Percentiles rank a stretch among this genome's conserved stretches.
These are phyloP conservation scores for Aureobasidium zeae DNA, from an alignment of 2,329 filamentous ascomycete genomes.

Conservation along the genomic window DNA sequence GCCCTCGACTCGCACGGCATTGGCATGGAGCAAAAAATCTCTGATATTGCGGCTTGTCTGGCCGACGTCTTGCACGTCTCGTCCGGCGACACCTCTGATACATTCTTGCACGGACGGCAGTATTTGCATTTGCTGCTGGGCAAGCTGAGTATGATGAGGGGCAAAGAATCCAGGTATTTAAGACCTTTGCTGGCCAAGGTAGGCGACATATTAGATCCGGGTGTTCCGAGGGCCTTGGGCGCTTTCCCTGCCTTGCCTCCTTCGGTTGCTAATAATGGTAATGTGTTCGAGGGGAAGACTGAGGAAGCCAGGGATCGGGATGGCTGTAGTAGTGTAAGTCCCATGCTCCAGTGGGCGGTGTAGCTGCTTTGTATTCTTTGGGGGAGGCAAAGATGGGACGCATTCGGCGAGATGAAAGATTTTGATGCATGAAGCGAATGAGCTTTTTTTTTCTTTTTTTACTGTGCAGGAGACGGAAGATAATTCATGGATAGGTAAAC, in stretches of 20 bases:
- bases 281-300: neutral
- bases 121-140: conserved; percentile 27
- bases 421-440: too few species aligned
- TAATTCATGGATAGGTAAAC: too few species aligned
- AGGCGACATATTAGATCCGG: conserved; percentile 25
- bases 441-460: too few species aligned
- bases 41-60: conserved; percentile 29
- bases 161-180: conserved; percentile 29
- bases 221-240: neutral
- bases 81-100: conserved; percentile 26
- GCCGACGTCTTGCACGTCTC: conserved; percentile 30
- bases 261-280: too few species aligned
- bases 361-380: neutral
- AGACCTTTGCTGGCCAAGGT: conserved; percentile 28
- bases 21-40: conserved; percentile 31
- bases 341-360: neutral
- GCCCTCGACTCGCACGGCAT: conserved; percentile 30
- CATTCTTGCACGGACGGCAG: conserved; percentile 27
- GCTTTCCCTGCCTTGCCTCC: neutral
- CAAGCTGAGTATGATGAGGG: conserved; percentile 28
- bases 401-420: neutral
- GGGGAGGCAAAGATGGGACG: too few species aligned
- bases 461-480: too few species aligned
- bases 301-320: neutral
- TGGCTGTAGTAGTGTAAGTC: neutral